Percentiles rank a stretch among this genome's conserved stretches.
Evolutionary conservation across 148 eudicot species (phyloP).

Genomic region (Fagopyrum homotropicum): DNA sequence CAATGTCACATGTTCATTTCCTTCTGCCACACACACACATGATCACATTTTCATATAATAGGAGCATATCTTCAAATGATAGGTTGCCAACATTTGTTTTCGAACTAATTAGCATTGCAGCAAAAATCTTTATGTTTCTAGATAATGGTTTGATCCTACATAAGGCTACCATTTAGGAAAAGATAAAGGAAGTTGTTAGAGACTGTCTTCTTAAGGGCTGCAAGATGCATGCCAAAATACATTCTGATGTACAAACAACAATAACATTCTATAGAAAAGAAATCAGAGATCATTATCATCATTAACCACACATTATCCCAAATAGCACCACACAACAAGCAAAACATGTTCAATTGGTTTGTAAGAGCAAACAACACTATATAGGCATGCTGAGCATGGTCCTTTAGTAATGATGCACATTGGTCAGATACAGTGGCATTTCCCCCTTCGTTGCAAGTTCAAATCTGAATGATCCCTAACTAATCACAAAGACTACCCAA

Average conservation of each 20-base stretch:
- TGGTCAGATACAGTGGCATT: too few species aligned
- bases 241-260: background rate
- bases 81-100: background rate
- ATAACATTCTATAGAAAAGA: background rate
- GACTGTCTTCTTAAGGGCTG: background rate
- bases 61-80: background rate
- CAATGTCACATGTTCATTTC: conserved; percentile 41
- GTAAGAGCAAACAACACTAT: background rate
- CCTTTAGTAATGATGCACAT: too few species aligned
- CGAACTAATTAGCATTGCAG: background rate
- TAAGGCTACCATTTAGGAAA: background rate
- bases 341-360: background rate
- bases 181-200: background rate
- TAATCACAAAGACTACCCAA: background rate
- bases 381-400: background rate
- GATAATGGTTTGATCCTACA: background rate
- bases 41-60: conserved; percentile 7
- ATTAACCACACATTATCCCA: background rate
- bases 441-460: background rate
- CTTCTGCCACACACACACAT: conserved; percentile 25
- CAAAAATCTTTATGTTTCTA: background rate
- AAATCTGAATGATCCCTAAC: background rate
- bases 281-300: background rate
- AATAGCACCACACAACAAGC: background rate
- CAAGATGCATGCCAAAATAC: background rate